A percentile compares a stretch with the other conserved stretches of the same genome.
phyloP scores from a whole-genome alignment of 148 eudicot species.

The Mesembryanthemum crystallinum region DNA sequence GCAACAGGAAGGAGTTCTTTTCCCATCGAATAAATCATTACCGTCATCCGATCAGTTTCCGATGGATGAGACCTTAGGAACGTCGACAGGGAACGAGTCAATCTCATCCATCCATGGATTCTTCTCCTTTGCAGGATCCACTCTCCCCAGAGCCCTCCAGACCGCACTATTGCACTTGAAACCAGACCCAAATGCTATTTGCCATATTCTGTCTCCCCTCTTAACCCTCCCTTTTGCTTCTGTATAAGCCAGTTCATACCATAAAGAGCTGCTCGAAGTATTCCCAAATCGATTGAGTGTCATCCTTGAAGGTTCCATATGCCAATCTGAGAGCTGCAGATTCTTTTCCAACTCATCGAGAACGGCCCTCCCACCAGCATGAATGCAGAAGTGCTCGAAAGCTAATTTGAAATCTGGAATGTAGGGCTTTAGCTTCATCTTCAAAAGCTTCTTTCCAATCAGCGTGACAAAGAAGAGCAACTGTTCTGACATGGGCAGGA shows the following conservation, averaged over 20 bases:
- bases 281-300: slow-evolving; percentile 47
- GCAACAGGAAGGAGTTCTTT: background rate
- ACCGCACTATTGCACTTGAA: slow-evolving; percentile 53
- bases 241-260: slow-evolving; percentile 48
- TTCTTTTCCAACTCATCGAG: slow-evolving; percentile 49
- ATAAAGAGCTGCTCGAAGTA: slow-evolving; percentile 48
- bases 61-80: slow-evolving; percentile 40
- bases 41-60: background rate
- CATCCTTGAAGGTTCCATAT: slow-evolving; percentile 54
- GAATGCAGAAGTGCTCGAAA: slow-evolving; percentile 50
- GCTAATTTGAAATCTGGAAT: slow-evolving; percentile 48
- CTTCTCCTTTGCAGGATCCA: slow-evolving; percentile 39
- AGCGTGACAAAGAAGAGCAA: slow-evolving; percentile 39
- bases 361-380: slow-evolving; percentile 51
- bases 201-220: slow-evolving; percentile 47
- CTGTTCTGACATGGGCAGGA: slow-evolving; percentile 47
- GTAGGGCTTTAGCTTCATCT: slow-evolving; percentile 47
- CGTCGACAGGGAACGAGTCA: slow-evolving; percentile 41
- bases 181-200: slow-evolving; percentile 51
- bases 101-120: slow-evolving; percentile 60
- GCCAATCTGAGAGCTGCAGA: slow-evolving; percentile 46
- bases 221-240: slow-evolving; percentile 50
- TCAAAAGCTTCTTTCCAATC: slow-evolving; percentile 35
- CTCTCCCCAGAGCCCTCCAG: slow-evolving; percentile 41
- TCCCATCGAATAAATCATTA: background rate